Evolutionary conservation across 495 filamentous ascomycete species (phyloP).

Genomic region (Penicillium verhagenii): DNA sequence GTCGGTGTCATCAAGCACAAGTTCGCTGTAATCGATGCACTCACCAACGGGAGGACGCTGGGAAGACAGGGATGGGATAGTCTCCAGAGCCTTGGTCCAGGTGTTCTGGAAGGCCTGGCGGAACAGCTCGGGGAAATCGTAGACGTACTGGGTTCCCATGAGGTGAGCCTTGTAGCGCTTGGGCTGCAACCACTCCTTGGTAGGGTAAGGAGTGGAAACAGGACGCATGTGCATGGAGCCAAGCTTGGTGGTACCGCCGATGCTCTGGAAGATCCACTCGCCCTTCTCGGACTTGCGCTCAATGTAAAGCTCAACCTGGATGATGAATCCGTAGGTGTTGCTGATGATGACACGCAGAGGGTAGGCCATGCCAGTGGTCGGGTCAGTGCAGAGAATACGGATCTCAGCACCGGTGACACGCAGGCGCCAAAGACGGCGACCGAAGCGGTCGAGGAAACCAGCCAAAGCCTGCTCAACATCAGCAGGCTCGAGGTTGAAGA

Average conservation of each 20-base stretch:
- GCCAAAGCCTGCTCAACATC: slow-evolving; percentile 94
- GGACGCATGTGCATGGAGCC: slow-evolving; percentile 92
- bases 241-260: slow-evolving; percentile 90
- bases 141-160: slow-evolving; percentile 99
- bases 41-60: slow-evolving; percentile 84
- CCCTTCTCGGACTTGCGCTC: slow-evolving; percentile 97
- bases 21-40: slow-evolving; percentile 92
- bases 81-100: slow-evolving; percentile 73
- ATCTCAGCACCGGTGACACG: slow-evolving; percentile 98
- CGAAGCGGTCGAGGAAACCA: slow-evolving; percentile 95
- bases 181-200: slow-evolving; percentile 97
- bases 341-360: slow-evolving; percentile 95
- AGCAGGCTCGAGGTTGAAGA: slow-evolving; percentile 85
- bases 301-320: slow-evolving; percentile 95
- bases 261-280: slow-evolving; percentile 97
- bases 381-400: slow-evolving; percentile 95
- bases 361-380: slow-evolving; percentile 77
- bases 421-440: slow-evolving; percentile 90
- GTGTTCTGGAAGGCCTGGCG: slow-evolving; percentile 95
- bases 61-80: slow-evolving; percentile 67
- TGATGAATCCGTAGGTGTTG: slow-evolving; percentile 98
- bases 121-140: slow-evolving; percentile 99
- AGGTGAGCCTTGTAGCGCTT: slow-evolving; percentile 99
- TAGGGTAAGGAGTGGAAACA: slow-evolving; percentile 89
- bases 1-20: slow-evolving; percentile 91